Evolutionary conservation across 2,329 filamentous ascomycete species (phyloP).

Genomic region (Neonectria hederae): DNA sequence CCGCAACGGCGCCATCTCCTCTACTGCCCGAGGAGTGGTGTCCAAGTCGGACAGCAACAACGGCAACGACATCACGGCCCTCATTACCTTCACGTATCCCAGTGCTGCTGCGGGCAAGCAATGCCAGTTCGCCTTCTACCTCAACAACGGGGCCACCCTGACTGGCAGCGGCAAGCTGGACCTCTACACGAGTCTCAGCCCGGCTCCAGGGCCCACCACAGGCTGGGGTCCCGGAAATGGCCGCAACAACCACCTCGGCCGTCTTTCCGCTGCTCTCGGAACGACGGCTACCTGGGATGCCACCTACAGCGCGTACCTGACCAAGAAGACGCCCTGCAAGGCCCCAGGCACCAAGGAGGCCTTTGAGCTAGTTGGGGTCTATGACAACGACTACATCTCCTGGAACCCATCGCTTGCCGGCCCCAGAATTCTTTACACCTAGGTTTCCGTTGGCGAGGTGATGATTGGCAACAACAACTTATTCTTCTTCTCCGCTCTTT

Average conservation of each 20-base stretch:
- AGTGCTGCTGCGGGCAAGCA: conserved; percentile 30
- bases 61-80: conserved; percentile 42
- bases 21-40: conserved; percentile 22
- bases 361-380: conserved; percentile 35
- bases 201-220: conserved; percentile 32
- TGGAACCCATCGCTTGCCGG: conserved; percentile 29
- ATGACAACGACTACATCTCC: conserved; percentile 26
- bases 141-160: conserved; percentile 29
- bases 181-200: conserved; percentile 38
- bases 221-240: conserved; percentile 41
- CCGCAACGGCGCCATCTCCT: conserved; percentile 35
- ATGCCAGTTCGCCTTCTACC: conserved; percentile 42
- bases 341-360: conserved; percentile 26
- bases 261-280: conserved; percentile 15
- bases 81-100: conserved; percentile 44
- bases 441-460: not conserved
- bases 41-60: conserved; percentile 36
- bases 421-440: conserved; percentile 29
- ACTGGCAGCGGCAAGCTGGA: conserved; percentile 42
- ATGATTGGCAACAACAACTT: not conserved
- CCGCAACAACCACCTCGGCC: conserved; percentile 38
- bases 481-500: conserved; percentile 7
- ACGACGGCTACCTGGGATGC: conserved; percentile 28
- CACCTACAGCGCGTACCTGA: conserved; percentile 29
- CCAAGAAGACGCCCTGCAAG: conserved; percentile 30